Evolutionary conservation across 2,329 filamentous ascomycete genomes (phyloP).

Genomic region (Monosporascus sp.): DNA sequence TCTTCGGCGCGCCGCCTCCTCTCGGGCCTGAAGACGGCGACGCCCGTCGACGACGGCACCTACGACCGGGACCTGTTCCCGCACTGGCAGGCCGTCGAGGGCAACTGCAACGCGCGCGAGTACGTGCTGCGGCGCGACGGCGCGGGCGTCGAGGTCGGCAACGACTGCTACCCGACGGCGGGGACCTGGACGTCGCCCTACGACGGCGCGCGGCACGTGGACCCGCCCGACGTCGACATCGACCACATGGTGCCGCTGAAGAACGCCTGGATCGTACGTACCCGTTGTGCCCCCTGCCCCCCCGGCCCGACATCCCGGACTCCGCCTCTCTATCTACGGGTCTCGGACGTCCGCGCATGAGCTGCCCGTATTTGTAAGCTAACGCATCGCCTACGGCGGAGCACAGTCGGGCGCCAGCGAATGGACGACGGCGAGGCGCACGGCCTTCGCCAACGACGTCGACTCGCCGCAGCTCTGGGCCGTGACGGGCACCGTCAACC

Average conservation of each 20-base stretch:
- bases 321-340: no score
- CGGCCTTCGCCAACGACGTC: constrained; percentile 73
- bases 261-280: constrained; percentile 68
- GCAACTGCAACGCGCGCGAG: constrained; percentile 68
- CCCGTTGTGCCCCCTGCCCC: not conserved
- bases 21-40: constrained; percentile 51
- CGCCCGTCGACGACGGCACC: constrained; percentile 46
- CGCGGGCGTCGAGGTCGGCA: constrained; percentile 52
- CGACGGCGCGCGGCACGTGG: constrained; percentile 67
- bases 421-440: constrained; percentile 66
- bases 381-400: not conserved
- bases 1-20: constrained; percentile 55
- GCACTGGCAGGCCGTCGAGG: constrained; percentile 63
- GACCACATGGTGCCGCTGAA: constrained; percentile 79
- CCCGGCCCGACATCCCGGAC: not conserved
- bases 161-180: constrained; percentile 56
- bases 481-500: constrained; percentile 74
- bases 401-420: constrained; percentile 60
- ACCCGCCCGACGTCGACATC: constrained; percentile 68
- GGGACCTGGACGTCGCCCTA: constrained; percentile 70
- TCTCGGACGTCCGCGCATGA: no score
- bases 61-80: constrained; percentile 68
- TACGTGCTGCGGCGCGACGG: constrained; percentile 72
- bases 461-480: constrained; percentile 71
- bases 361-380: not conserved